Evolutionary conservation across 768 basidiomycete genomes (phyloP), one percentile per base, ranked within the genome.

Genomic region (Tulasnella sp.): DNA sequence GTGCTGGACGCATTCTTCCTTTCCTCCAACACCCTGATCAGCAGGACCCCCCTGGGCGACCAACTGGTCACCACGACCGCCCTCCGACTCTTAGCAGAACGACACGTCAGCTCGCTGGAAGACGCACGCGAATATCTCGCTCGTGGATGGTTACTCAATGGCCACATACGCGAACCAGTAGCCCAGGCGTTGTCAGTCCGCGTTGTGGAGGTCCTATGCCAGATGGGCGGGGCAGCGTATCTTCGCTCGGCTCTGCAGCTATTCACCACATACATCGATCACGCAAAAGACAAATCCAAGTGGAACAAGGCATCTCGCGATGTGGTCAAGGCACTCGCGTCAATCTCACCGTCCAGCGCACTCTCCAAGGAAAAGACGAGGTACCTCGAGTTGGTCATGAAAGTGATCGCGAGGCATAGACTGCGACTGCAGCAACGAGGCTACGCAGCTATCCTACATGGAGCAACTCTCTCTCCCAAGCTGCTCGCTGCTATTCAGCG

Each of bases 101-200:
- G 28, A 48, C 74, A 75, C n/a, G 40, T 75, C n/a, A 75, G 22
- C 41, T 42, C 40, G 7, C 18, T 31, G n/a, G 74, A 75, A 22
- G 74, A 75, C 14, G 74, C 74, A 24, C 31, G 74, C 31, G 28
- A 28, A 0, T 69, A 6, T 16, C 64, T 69, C 3, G 64, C 64
- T 69, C 64, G 28, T 22, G 64, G 64, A 16, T 69, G 64, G 64
- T 20, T 6, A 16, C 28, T 69, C 1, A 2, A 0, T 6, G 64
- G 34, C 18, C 64, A 37, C 37, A 14, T 69, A 6, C 64, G 14
- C 16, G 64, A 69, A 9, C 5, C 64, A 0, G 64, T 75, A 16
- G 74, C 74, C 14, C 74, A 75, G 40, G 46, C 74, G 12, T 28
- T 48, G n/a, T 75, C 46, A 7, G 74, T 75, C 74, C 74, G 74